A percentile compares a stretch with the other conserved stretches of the same genome.
Conservation (phyloP, 1,139 yeast species). For the Taiozyma sp. region DNA sequence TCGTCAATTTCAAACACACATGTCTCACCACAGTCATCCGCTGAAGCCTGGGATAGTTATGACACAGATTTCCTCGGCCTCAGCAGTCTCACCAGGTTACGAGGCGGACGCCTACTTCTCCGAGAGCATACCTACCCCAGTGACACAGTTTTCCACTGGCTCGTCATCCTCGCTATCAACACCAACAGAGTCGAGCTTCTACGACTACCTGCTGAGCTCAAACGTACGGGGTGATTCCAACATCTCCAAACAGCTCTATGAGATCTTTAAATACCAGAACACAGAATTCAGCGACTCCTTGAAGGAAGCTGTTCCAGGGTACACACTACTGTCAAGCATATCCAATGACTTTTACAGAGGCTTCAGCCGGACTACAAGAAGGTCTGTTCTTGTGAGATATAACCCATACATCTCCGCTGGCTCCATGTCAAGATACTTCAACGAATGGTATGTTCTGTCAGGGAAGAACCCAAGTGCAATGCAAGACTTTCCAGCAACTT, state of each 20-base stretch:
- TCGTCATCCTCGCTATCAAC: constrained; percentile 4
- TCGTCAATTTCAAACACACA: neutral
- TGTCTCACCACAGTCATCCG: neutral
- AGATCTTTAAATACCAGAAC: constrained; percentile 8
- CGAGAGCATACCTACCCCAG: constrained; percentile 12
- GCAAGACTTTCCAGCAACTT: constrained; percentile 6
- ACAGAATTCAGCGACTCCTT: constrained; percentile 6
- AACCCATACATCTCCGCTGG: constrained; percentile 16
- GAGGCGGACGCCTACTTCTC: constrained; percentile 7
- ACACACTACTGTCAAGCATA: constrained; percentile 14
- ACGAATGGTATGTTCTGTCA: constrained; percentile 19
- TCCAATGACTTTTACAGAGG: constrained; percentile 18
- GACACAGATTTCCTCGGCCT: neutral
- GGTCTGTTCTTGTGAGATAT: constrained; percentile 15
- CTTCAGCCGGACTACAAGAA: constrained; percentile 10
- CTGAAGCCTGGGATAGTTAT: neutral
- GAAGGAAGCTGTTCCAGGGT: constrained; percentile 13
- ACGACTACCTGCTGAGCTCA: constrained; percentile 13
- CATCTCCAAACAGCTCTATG: constrained; percentile 10
- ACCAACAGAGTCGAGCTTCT: constrained; percentile 8
- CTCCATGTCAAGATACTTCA: constrained; percentile 14
- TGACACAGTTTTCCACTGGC: constrained; percentile 11
- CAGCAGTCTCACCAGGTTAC: neutral
- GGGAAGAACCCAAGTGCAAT: constrained; percentile 5
- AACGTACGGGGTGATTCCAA: neutral